Evolutionary conservation across 2,329 filamentous ascomycete species (phyloP).

Genomic region (Aspergillus pseudonomiae): DNA sequence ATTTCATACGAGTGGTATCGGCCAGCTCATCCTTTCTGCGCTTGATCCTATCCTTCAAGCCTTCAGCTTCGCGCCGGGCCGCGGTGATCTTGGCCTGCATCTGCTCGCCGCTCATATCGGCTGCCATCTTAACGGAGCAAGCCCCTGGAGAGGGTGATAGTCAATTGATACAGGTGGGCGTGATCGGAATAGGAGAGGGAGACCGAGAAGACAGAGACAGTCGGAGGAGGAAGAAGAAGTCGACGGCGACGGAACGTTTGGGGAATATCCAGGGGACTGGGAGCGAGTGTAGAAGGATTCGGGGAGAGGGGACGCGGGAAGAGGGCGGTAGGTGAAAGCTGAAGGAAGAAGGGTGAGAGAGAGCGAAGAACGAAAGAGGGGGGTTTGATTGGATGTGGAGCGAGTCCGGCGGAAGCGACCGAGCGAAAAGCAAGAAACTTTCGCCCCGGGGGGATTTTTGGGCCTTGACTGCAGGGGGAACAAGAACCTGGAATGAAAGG

Average conservation of each 20-base stretch:
- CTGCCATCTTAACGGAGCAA: conserved; percentile 43
- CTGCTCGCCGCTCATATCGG: conserved; percentile 55
- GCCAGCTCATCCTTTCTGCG: conserved; percentile 99
- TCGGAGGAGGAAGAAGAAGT: conserved; percentile 16
- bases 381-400: conserved; percentile 30
- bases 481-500: background rate
- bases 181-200: conserved; percentile 3
- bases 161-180: conserved; percentile 21
- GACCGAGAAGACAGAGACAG: conserved; percentile 14
- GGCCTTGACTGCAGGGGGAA: conserved; percentile 19
- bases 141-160: conserved; percentile 28
- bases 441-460: conserved; percentile 21
- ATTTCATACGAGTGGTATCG: conserved; percentile 87
- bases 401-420: conserved; percentile 31
- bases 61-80: conserved; percentile 95
- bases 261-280: conserved; percentile 23
- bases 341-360: conserved; percentile 8
- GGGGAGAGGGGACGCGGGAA: conserved; percentile 15
- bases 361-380: conserved; percentile 11
- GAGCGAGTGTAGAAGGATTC: conserved; percentile 14
- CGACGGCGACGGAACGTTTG: conserved; percentile 40
- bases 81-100: conserved; percentile 94
- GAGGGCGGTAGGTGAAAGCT: conserved; percentile 13
- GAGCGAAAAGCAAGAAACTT: conserved; percentile 27
- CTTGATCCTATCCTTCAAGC: conserved; percentile 98